These are phyloP conservation scores for Beverwykella pulmonaria DNA, from an alignment of 495 filamentous ascomycete genomes.

Conservation along the genomic window DNA sequence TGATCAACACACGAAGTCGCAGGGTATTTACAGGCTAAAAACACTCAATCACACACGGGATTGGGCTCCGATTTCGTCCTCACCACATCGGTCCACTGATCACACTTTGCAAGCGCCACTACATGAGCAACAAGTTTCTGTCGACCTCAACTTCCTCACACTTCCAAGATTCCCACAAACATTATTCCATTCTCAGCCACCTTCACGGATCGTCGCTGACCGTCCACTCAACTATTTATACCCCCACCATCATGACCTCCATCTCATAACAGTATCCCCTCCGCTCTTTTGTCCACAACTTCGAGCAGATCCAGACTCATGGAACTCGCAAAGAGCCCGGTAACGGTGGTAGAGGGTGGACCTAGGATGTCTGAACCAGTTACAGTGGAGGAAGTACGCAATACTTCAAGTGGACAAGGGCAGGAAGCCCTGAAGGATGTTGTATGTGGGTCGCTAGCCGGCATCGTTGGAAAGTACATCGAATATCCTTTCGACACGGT, in stretches of 20 bases:
- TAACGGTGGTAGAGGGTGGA: slow-evolving; percentile 25
- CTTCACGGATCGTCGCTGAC: neutral
- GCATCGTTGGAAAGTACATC: slow-evolving; percentile 90
- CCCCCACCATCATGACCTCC: neutral
- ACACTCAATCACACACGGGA: neutral
- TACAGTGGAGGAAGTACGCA: slow-evolving; percentile 5
- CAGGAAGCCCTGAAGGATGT: slow-evolving; percentile 46
- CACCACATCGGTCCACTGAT: neutral
- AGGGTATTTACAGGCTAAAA: slow-evolving; percentile 12
- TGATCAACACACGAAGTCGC: neutral
- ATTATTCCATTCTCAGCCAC: neutral
- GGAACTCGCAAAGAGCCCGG: slow-evolving; percentile 14
- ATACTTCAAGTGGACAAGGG: slow-evolving; percentile 26
- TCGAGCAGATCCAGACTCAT: slow-evolving; percentile 5
- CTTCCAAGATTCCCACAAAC: neutral
- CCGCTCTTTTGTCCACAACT: neutral
- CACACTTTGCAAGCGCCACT: neutral
- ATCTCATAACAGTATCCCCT: neutral
- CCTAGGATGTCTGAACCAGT: slow-evolving; percentile 2
- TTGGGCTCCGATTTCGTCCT: slow-evolving; percentile 16
- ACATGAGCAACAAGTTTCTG: slow-evolving; percentile 7
- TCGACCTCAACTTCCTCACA: neutral
- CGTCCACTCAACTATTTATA: neutral
- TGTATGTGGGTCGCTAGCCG: slow-evolving; percentile 59
- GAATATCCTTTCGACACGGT: slow-evolving; percentile 99